Evolutionary conservation across 495 filamentous ascomycete species (phyloP).

Genomic region (Staphylotrichum tortipilum): DNA sequence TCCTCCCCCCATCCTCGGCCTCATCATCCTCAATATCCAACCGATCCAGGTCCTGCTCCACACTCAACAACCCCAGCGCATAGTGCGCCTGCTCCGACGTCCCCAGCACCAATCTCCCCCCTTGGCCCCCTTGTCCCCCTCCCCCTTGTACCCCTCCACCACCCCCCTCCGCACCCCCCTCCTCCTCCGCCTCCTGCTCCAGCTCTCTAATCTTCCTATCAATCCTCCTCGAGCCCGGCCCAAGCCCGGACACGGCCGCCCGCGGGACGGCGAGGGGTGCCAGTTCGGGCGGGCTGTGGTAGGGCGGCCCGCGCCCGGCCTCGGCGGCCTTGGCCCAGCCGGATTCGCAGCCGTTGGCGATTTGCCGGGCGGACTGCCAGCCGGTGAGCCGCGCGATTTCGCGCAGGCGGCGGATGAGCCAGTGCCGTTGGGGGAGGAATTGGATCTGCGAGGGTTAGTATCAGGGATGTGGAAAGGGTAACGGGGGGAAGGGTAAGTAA

Average conservation of each 20-base stretch:
- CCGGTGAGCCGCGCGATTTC: slow-evolving; percentile 75
- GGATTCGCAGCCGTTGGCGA: slow-evolving; percentile 74
- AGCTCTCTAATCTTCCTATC: slow-evolving; percentile 36
- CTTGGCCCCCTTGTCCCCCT: no score
- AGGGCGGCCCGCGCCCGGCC: slow-evolving; percentile 67
- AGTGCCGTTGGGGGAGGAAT: slow-evolving; percentile 60
- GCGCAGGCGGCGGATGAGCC: slow-evolving; percentile 62
- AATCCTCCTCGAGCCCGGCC: no score
- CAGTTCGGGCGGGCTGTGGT: slow-evolving; percentile 43
- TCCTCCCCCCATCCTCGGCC: background rate
- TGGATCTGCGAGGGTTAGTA: no score
- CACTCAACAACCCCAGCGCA: slow-evolving; percentile 43
- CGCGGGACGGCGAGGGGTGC: no score
- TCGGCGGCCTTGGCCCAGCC: slow-evolving; percentile 67
- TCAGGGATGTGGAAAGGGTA: no score
- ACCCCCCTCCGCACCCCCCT: no score
- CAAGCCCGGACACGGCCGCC: no score
- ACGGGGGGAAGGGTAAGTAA: no score
- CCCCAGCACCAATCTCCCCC: slow-evolving; percentile 36
- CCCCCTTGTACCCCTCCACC: no score
- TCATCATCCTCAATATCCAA: slow-evolving; percentile 31
- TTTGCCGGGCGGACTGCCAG: slow-evolving; percentile 72
- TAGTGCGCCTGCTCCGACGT: slow-evolving; percentile 44
- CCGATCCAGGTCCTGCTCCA: slow-evolving; percentile 44
- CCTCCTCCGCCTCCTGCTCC: slow-evolving; percentile 21